phyloP scores from a whole-genome alignment of 179 eudicot genomes.

The Beta macrorhiza region DNA sequence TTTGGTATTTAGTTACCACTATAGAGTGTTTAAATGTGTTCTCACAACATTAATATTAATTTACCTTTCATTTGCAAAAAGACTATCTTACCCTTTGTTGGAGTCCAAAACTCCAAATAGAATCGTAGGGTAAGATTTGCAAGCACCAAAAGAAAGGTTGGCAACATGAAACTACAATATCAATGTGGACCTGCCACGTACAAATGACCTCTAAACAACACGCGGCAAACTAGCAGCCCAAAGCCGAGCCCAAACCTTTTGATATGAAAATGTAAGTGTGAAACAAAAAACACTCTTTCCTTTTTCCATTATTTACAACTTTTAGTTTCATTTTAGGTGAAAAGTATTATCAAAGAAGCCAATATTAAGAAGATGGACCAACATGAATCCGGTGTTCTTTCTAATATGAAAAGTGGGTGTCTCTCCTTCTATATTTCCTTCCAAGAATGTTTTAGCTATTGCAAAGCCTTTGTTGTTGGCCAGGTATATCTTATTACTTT shows the following conservation, averaged over 20 bases:
- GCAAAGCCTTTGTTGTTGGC: slow-evolving; percentile 47
- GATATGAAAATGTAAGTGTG: neutral
- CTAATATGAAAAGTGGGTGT: slow-evolving; percentile 27
- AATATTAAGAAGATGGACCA: neutral
- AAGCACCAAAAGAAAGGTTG: too few species aligned
- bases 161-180: neutral
- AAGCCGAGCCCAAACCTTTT: neutral
- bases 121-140: too few species aligned
- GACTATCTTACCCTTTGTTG: too few species aligned
- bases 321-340: neutral
- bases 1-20: too few species aligned
- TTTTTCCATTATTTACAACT: neutral
- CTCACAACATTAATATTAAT: too few species aligned
- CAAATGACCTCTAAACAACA: neutral
- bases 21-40: too few species aligned
- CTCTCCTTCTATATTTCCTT: slow-evolving; percentile 30
- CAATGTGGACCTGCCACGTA: neutral
- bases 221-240: neutral
- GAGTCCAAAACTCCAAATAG: too few species aligned
- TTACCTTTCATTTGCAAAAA: too few species aligned
- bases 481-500: slow-evolving; percentile 26
- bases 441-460: slow-evolving; percentile 38
- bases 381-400: neutral
- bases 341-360: neutral
- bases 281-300: neutral